phyloP scores from a whole-genome alignment of 345 rosid species.

The Luvunga scandens region DNA sequence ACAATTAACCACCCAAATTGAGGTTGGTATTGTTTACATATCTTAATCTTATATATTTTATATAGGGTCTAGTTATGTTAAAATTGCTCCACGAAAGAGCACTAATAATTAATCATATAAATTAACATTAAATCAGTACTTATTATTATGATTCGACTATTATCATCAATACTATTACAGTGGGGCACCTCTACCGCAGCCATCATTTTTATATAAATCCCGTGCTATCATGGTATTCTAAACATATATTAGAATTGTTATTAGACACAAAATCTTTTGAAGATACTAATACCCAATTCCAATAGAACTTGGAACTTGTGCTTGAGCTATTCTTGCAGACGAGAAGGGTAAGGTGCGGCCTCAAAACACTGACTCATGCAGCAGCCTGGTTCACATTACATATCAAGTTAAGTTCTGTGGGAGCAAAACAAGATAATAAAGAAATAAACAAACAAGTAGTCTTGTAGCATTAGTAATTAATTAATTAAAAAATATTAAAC shows the following conservation, averaged over 20 bases:
- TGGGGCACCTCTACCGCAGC: too few relatives aligned
- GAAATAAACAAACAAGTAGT: neutral
- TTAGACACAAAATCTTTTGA: neutral
- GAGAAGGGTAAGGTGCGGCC: conserved; percentile 4
- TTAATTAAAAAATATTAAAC: neutral
- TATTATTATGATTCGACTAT: too few relatives aligned
- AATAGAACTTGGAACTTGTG: neutral
- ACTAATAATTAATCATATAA: too few relatives aligned
- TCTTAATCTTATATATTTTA: too few relatives aligned
- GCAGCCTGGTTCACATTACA: neutral
- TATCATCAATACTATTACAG: too few relatives aligned
- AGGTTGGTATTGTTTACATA: too few relatives aligned
- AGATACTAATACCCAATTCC: neutral
- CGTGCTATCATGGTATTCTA: neutral
- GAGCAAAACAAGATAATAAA: neutral
- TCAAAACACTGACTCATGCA: conserved; percentile 15
- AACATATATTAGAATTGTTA: neutral
- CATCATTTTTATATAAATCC: too few relatives aligned
- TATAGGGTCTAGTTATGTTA: too few relatives aligned
- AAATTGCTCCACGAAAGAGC: too few relatives aligned
- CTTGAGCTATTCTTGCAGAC: neutral
- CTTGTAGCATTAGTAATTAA: neutral
- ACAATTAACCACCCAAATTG: too few relatives aligned
- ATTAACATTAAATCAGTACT: too few relatives aligned
- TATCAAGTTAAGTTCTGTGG: neutral